Base-by-base conservation (phyloP, 1,284 basidiomycete species). In the Pholiota adiposa region DNA sequence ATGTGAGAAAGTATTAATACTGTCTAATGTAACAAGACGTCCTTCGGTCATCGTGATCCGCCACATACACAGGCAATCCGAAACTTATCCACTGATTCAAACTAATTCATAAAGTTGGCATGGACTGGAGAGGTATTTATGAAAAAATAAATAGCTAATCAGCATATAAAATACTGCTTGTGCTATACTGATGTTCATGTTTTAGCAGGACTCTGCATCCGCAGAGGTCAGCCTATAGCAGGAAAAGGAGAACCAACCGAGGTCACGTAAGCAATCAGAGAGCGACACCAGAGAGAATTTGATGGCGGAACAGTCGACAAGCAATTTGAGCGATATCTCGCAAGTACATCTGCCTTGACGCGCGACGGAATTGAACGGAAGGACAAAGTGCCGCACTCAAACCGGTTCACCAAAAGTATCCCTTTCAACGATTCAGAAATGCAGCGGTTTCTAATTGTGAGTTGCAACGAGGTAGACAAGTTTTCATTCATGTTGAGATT, bases 401-500 rank as follows among this genome's bases (percentile, higher is more conserved):
- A 46, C 43, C 19, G 16, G 31, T 23, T 14, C 36, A 21, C 3
- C 21, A 25, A 51, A 25, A 41, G 36, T 18, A 18, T 23, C 14
- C n/a, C 31, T 11, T 14, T 27, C 23, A 25, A 29, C 4, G 31
- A 27, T 49, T 18, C 33, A n/a, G 19, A 21, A 25, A 8, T 48
- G 41, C 25, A 25, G 33, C 1, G 9, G 36, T 21, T 18, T 61
- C 58, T 59, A 63, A 44, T 27, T 50, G 19, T 33, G 18, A 23
- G 53, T 36, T 51, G 59, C 33, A 16, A 50, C 21, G 31, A 29
- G 34, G 16, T 23, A 54, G 18, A 53, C 29, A 31, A 23, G 36
- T 14, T 50, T 48, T 49, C 8, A 31, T 61, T 54, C 12, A 49
- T 36, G 12, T 40, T 51, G 65, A 58, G 61, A 66, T 75, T 67